Percentiles rank a stretch among this genome's conserved stretches.
phyloP scores from a whole-genome alignment of 2,329 filamentous ascomycete species.

The Nemania bipapillata region DNA sequence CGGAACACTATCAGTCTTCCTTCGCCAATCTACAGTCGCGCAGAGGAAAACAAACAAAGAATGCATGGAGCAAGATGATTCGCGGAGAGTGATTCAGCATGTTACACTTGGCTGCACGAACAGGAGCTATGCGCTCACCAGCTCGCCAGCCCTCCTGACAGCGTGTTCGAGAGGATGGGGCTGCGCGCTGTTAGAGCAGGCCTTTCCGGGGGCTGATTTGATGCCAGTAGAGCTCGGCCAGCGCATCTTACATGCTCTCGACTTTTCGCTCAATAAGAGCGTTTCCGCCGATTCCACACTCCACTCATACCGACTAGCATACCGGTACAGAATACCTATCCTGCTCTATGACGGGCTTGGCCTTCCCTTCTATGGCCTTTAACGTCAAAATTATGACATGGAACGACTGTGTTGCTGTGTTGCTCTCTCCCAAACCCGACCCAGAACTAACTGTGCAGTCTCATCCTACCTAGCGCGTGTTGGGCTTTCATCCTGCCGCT shows the following conservation, averaged over 20 bases:
- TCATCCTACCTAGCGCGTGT: conserved; percentile 32
- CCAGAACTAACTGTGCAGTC: conserved; percentile 9
- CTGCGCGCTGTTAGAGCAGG: conserved; percentile 44
- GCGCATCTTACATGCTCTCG: conserved; percentile 47
- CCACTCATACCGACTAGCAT: conserved; percentile 14
- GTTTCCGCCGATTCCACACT: conserved; percentile 36
- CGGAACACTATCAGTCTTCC: conserved; percentile 23
- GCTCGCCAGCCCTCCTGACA: conserved; percentile 37
- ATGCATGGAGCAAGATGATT: conserved; percentile 48
- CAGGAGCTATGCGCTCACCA: conserved; percentile 37
- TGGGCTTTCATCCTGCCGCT: conserved; percentile 34
- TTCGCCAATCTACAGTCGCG: conserved; percentile 38
- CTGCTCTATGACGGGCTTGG: conserved; percentile 26
- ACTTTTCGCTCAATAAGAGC: conserved; percentile 33
- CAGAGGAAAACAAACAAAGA: conserved; percentile 42
- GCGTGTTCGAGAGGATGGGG: conserved; percentile 47
- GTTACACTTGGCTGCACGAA: conserved; percentile 47
- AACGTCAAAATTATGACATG: conserved; percentile 33
- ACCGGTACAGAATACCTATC: conserved; percentile 12
- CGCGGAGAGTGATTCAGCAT: conserved; percentile 46
- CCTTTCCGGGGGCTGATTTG: conserved; percentile 49
- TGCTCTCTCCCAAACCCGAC: conserved; percentile 33
- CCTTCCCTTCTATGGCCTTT: conserved; percentile 8
- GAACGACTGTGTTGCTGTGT: conserved; percentile 39
- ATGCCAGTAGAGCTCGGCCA: conserved; percentile 50